phyloP scores from a whole-genome alignment of 2,329 filamentous ascomycete species.

The Coleophoma eucalyptorum region DNA sequence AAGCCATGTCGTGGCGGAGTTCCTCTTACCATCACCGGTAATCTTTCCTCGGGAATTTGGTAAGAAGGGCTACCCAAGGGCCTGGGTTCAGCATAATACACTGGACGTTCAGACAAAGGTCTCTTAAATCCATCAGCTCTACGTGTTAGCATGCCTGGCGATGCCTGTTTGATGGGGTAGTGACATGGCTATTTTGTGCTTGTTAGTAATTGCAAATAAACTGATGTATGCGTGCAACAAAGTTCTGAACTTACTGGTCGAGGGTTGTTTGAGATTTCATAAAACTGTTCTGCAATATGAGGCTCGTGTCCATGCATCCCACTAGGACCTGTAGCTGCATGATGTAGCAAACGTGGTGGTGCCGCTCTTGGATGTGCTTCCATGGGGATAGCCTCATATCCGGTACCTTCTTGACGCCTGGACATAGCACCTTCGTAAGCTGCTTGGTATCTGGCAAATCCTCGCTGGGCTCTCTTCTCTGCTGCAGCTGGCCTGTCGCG shows the following conservation, averaged over 20 bases:
- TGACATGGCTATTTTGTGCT: constrained; percentile 13
- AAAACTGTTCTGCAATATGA: too few relatives aligned
- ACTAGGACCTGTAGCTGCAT: too few relatives aligned
- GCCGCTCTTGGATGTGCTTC: too few relatives aligned
- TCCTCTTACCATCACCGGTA: constrained; percentile 24
- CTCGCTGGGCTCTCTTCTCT: constrained; percentile 20
- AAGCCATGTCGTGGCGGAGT: constrained; percentile 19
- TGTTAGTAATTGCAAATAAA: constrained; percentile 11
- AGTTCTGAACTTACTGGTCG: too few relatives aligned
- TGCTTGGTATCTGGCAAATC: constrained; percentile 28
- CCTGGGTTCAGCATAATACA: constrained; percentile 7
- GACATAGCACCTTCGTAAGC: constrained; percentile 28
- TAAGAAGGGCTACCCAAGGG: constrained; percentile 12
- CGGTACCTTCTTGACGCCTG: constrained; percentile 12
- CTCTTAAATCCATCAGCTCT: constrained; percentile 23
- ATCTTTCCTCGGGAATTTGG: constrained; percentile 13
- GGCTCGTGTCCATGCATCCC: too few relatives aligned
- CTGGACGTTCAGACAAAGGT: constrained; percentile 15
- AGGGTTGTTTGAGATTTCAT: too few relatives aligned
- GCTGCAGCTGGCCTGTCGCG: constrained; percentile 6
- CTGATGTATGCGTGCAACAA: too few relatives aligned
- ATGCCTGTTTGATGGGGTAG: constrained; percentile 8
- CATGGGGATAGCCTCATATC: too few relatives aligned
- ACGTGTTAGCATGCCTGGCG: constrained; percentile 5
- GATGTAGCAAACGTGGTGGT: too few relatives aligned